phyloP scores from a whole-genome alignment of 2,329 filamentous ascomycete species.

The Botryotinia narcissicola region DNA sequence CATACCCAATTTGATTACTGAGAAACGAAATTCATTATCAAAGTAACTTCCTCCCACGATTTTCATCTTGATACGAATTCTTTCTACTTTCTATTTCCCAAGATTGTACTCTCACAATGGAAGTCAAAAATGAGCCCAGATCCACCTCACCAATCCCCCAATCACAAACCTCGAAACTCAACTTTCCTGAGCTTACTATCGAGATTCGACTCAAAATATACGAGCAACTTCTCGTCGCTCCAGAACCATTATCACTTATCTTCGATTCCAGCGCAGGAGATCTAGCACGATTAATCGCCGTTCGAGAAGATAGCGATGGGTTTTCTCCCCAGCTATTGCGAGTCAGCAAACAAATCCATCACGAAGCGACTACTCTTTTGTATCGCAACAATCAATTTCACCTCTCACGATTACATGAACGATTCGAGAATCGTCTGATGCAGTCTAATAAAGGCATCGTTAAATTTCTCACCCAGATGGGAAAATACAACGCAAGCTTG shows the following conservation, averaged over 20 bases:
- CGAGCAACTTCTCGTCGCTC: neutral
- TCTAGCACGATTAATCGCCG: neutral
- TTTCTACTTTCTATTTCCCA: neutral
- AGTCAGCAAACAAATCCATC: neutral
- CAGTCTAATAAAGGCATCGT: neutral
- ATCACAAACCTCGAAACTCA: neutral
- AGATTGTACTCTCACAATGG: neutral
- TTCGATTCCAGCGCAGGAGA: neutral
- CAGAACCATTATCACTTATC: neutral
- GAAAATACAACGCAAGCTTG: neutral
- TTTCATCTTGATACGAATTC: neutral
- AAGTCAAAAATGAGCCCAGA: neutral
- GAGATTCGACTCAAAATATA: neutral
- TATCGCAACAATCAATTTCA: neutral
- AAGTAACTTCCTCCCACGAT: neutral
- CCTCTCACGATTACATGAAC: neutral
- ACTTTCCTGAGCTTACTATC: neutral
- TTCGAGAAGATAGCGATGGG: neutral
- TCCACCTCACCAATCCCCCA: neutral
- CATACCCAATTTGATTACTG: neutral
- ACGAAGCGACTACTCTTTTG: neutral
- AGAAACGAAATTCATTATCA: neutral
- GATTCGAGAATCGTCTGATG: neutral
- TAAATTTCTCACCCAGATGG: neutral
- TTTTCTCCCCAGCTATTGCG: neutral